Evolutionary conservation across 2,329 filamentous ascomycete species (phyloP).

Genomic region (Dactylonectria macrodidyma): DNA sequence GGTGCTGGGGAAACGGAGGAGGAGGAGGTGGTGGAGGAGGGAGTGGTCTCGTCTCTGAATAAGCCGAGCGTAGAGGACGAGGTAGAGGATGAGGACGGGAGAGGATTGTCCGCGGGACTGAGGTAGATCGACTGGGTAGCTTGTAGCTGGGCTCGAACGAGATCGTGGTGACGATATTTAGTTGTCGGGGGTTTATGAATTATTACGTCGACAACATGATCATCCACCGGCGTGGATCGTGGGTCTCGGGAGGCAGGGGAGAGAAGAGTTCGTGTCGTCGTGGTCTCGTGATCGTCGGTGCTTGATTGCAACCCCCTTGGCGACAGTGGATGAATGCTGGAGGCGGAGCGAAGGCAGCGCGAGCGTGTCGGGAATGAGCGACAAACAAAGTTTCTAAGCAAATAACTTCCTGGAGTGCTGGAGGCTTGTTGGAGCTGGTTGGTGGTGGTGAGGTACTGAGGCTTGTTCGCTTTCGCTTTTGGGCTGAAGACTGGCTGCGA

Average conservation of each 20-base stretch:
- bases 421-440: conserved; percentile 14
- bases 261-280: conserved; percentile 14
- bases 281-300: conserved; percentile 11
- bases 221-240: conserved; percentile 18
- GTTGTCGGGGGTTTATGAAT: conserved; percentile 4
- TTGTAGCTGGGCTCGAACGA: conserved; percentile 2
- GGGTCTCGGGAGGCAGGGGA: background rate
- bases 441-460: conserved; percentile 31
- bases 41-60: background rate
- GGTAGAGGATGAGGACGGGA: background rate
- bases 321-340: conserved; percentile 6
- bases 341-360: conserved; percentile 9
- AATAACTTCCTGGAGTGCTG: conserved; percentile 1
- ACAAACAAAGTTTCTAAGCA: conserved; percentile 25
- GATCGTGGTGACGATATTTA: conserved; percentile 6
- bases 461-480: conserved; percentile 18
- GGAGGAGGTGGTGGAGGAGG: background rate
- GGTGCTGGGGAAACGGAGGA: background rate
- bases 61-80: background rate
- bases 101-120: background rate
- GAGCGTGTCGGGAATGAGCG: conserved; percentile 29
- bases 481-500: conserved; percentile 17
- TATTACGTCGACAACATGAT: conserved; percentile 24
- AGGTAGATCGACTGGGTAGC: background rate
- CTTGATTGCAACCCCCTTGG: conserved; percentile 5